Evolutionary conservation across 1,139 yeast species (phyloP).

Genomic region (Hansenula sp.): DNA sequence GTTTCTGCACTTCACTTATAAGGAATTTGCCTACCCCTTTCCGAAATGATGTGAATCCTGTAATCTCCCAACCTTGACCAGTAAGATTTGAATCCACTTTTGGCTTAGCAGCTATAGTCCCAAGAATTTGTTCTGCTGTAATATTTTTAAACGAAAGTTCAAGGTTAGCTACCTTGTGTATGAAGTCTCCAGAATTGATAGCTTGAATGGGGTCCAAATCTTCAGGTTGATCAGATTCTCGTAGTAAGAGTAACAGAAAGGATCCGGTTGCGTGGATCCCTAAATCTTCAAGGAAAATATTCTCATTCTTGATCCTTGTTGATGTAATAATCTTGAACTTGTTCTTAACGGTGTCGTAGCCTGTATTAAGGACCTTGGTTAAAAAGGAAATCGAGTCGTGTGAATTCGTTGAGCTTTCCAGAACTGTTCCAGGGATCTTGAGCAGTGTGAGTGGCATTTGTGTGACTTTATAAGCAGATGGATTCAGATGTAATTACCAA

Average conservation of each 20-base stretch:
- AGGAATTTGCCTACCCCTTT: slow-evolving; percentile 38
- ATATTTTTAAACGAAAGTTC: slow-evolving; percentile 27
- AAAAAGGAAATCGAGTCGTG: slow-evolving; percentile 1
- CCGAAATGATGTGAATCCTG: slow-evolving; percentile 50
- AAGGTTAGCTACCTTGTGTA: slow-evolving; percentile 8
- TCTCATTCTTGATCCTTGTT: slow-evolving; percentile 35
- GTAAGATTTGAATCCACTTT: slow-evolving; percentile 10
- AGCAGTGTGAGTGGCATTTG: background rate
- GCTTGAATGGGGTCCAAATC: background rate
- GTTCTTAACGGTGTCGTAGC: slow-evolving; percentile 43
- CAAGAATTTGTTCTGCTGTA: slow-evolving; percentile 28
- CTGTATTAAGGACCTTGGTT: slow-evolving; percentile 34
- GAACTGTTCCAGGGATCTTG: background rate
- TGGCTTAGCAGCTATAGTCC: slow-evolving; percentile 43
- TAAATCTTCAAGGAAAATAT: slow-evolving; percentile 31
- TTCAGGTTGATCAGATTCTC: background rate
- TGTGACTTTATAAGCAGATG: too few species aligned
- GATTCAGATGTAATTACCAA: too few species aligned
- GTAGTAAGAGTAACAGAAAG: slow-evolving; percentile 14
- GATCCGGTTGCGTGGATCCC: slow-evolving; percentile 20
- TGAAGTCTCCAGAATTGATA: background rate
- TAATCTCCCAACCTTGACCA: slow-evolving; percentile 33
- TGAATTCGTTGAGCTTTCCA: background rate
- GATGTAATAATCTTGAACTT: slow-evolving; percentile 41
- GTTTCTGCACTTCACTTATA: slow-evolving; percentile 20